Evolutionary conservation across 306 rosid species (phyloP).

Genomic region (Cicer pinnatifidum): DNA sequence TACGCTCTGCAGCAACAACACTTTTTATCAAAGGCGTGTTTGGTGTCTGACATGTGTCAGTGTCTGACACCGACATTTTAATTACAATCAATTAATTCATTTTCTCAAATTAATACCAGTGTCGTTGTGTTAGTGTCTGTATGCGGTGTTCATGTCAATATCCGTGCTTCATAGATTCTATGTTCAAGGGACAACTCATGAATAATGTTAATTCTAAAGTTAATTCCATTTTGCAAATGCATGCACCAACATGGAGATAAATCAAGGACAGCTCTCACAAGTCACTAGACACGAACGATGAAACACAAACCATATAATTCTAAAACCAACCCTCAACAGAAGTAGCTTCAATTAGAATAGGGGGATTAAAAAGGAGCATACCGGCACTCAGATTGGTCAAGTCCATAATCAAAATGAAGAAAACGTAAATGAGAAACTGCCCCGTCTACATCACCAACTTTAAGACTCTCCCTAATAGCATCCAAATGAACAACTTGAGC

Average conservation of each 20-base stretch:
- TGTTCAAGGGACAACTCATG: no score
- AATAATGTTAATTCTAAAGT: no score
- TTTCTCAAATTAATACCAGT: no score
- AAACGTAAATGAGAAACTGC: conserved; percentile 69
- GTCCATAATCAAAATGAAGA: conserved; percentile 75
- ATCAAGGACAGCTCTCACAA: background rate
- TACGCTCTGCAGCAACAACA: background rate
- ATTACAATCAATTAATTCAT: no score
- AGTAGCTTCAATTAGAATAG: background rate
- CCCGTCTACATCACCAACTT: conserved; percentile 60
- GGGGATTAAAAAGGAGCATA: conserved; percentile 47
- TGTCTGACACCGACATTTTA: no score
- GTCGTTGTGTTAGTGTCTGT: no score
- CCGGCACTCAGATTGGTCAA: conserved; percentile 81
- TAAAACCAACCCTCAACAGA: conserved; percentile 27
- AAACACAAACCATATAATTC: conserved; percentile 7
- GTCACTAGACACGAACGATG: background rate
- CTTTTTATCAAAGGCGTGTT: no score
- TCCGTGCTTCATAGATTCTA: no score
- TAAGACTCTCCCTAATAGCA: conserved; percentile 63
- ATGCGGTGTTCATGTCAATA: no score
- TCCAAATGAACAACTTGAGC: conserved; percentile 76
- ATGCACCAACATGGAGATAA: background rate
- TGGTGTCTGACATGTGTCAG: no score
- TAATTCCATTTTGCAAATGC: conserved; percentile 11